Evolutionary conservation across 2,329 filamentous ascomycete species (phyloP).

Genomic region (Acarospora socialis): DNA sequence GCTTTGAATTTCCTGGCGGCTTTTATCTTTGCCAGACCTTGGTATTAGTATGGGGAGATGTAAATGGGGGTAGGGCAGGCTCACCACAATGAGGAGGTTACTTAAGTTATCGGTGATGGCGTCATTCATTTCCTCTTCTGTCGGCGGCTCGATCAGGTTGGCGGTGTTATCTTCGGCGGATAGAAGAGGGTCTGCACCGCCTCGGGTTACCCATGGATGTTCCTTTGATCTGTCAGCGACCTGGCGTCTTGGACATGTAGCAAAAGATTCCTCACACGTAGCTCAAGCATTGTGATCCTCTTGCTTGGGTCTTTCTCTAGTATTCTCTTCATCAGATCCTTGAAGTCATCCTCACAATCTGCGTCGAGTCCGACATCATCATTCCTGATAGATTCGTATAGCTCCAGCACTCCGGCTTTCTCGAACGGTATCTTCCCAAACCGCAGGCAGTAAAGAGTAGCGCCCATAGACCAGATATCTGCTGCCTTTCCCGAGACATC

Average conservation of each 20-base stretch:
- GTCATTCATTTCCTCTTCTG: constrained; percentile 75
- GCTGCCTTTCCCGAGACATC: constrained; percentile 78
- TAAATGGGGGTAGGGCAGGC: constrained; percentile 13
- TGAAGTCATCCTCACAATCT: constrained; percentile 51
- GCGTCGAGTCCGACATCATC: constrained; percentile 49
- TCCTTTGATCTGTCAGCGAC: constrained; percentile 37
- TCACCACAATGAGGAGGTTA: constrained; percentile 68
- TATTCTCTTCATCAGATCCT: constrained; percentile 57
- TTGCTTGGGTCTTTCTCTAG: constrained; percentile 75
- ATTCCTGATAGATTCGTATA: constrained; percentile 75
- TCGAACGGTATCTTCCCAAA: constrained; percentile 86
- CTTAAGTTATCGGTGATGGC: constrained; percentile 86
- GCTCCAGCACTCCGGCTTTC: constrained; percentile 60
- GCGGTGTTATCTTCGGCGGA: constrained; percentile 75
- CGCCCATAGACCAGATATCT: constrained; percentile 98
- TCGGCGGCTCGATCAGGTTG: constrained; percentile 66
- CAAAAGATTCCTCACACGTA: constrained; percentile 49
- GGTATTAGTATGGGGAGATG: constrained; percentile 1
- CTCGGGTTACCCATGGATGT: constrained; percentile 84
- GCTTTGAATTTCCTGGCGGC: constrained; percentile 80
- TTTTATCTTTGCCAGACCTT: constrained; percentile 49
- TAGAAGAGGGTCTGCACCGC: constrained; percentile 63
- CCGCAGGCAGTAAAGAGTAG: constrained; percentile 81
- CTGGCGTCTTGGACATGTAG: neutral
- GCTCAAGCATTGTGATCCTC: constrained; percentile 66